Base-by-base conservation (phyloP, 139 green algal genomes). In the Astrephomene gubernaculifera region DNA sequence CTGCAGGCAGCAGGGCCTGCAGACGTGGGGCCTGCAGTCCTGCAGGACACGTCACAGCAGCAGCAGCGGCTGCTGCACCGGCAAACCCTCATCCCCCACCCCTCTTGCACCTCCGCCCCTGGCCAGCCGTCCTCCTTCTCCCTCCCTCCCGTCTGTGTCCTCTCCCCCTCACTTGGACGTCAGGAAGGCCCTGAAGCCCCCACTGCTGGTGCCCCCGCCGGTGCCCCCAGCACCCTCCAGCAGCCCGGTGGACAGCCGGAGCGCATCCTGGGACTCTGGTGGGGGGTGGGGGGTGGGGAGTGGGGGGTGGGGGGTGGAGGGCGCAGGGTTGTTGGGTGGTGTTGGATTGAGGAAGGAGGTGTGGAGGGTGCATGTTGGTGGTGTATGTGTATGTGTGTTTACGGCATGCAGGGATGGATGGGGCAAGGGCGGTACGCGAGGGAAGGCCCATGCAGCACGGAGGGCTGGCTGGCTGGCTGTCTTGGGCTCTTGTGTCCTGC, bases 261-360 rank as follows among this genome's bases (percentile, higher is more conserved):
- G 73, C 6, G 53, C 73, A 12, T 69, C 52, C 7, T 69, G 4
- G 8, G 73, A 69, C 49, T 81, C 73, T 81, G 73, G 22, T 52
- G 2, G 68, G 38, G 39, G 39, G 39, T 19, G 63, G 3, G 4
- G 3, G 65, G 35, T 12, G 12, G 12, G 49, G 12, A 57, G 12
- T 12, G 49, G 49, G 12, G 49, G 49, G 49, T 25, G 49, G 49
- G 49, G 49, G 49, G 49, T 17, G 12, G 49, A 57, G 49, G 49
- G 12, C 12, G 17, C 49, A 57, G 17, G 12, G 49, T 17, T 25
- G 12, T 57, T 17, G 49, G 49, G 49, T 57, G 49, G 49, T 12
- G 12, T 12, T 57, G 12, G 17, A 57, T 25, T 57, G 49, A 57
- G 12, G 49, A 57, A 12, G 49, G 17, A 12, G 49, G 49, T 57